These are phyloP conservation scores for Diaporthe nobilis DNA, from an alignment of 2,329 filamentous ascomycete genomes.

Conservation along the genomic window DNA sequence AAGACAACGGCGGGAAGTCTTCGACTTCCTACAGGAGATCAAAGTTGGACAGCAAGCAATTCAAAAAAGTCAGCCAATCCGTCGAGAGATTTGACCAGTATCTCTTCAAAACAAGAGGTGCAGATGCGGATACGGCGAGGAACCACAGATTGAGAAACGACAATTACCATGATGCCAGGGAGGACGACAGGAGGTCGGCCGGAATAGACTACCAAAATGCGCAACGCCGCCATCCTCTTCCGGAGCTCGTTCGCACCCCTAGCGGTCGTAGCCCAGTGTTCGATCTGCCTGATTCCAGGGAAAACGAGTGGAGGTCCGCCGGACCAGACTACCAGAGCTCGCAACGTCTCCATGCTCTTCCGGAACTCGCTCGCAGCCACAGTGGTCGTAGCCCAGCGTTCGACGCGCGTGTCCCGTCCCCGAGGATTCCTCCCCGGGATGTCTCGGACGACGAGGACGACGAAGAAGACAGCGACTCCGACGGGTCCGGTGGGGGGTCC, in stretches of 20 bases:
- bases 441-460: not conserved
- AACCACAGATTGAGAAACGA: not conserved
- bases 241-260: not conserved
- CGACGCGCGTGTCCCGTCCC: not conserved
- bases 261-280: too few relatives aligned
- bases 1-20: not conserved
- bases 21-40: too few relatives aligned
- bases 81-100: conserved; percentile 34
- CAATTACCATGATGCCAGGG: not conserved
- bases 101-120: conserved; percentile 25
- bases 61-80: conserved; percentile 17
- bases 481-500: not conserved
- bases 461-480: not conserved
- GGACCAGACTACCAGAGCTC: not conserved
- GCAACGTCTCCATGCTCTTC: not conserved
- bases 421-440: not conserved
- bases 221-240: not conserved
- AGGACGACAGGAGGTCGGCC: not conserved
- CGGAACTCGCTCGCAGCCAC: not conserved
- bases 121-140: conserved; percentile 19
- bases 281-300: not conserved
- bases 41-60: conserved; percentile 13
- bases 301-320: not conserved
- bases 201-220: not conserved
- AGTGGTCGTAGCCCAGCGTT: not conserved